Evolutionary conservation across 2,329 filamentous ascomycete genomes (phyloP), one percentile per base, ranked within the genome.

Genomic region (Achaetomium macrosporum): DNA sequence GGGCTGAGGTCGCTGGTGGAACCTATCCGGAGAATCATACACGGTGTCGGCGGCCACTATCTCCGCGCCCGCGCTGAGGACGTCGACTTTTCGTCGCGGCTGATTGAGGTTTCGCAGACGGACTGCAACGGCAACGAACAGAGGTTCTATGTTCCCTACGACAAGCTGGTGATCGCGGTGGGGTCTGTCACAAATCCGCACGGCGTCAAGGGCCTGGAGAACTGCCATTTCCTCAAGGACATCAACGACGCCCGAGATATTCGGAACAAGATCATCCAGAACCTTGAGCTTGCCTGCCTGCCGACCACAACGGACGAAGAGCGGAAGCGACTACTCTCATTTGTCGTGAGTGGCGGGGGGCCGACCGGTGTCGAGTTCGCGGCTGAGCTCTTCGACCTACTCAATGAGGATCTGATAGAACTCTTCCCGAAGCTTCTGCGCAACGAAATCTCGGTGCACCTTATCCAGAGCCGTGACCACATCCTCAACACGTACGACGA

Each of bases 401-500:
- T 99, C 15, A 99, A 99, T 65, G 95, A 99, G 68, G 93, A 99
- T 66, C 71, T 99, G 41, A 85, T 85, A 41, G 76, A 79, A 48
- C 83, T 87, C 62, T 99, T 96, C 69, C 93, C 93, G 2, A 85
- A 84, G 57, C 82, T 99, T 30, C 72, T 99, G n/a, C 84, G 93
- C 57, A 97, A 97, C 66, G 90, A 99, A 68, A 95, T 99, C 45
- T 97, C 93, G 0, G 92, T 99, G 1, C 95, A 99, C 66, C 78
- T 99, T 43, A 96, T 99, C 57, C 93, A 99, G 67, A 95, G 90
- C 64, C 83, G 93, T 54, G 85, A 87, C 39, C 93, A 99, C 63
- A 99, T 99, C 58, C 77, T 99, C 30, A 99, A 99, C 73, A 99
- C 93, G 0, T 99, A 99, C 66, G 93, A 99, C 60, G 93, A 99